A percentile compares a stretch with the other conserved stretches of the same genome.
phyloP scores from a whole-genome alignment of 495 filamentous ascomycete genomes.

The Pseudomonodictys pantanalensis region DNA sequence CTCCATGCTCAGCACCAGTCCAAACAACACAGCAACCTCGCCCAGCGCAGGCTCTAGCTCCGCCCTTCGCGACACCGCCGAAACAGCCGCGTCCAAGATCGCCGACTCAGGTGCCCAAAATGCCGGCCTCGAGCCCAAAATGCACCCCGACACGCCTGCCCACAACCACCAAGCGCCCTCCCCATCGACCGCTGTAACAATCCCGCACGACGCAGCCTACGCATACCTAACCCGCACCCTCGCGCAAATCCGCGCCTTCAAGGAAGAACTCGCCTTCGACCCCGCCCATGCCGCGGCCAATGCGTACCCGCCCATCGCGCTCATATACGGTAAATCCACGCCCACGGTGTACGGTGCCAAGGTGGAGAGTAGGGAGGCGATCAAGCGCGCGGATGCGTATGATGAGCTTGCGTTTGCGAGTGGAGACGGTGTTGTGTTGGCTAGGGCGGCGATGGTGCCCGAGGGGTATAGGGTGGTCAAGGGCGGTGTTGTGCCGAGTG shows the following conservation, averaged over 20 bases:
- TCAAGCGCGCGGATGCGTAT: slow-evolving; percentile 74
- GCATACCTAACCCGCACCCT: slow-evolving; percentile 78
- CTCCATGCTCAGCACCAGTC: no score
- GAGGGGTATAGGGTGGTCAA: slow-evolving; percentile 68
- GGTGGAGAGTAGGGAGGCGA: slow-evolving; percentile 64
- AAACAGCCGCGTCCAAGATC: slow-evolving; percentile 27
- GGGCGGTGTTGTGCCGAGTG: slow-evolving; percentile 71
- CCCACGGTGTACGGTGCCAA: slow-evolving; percentile 80
- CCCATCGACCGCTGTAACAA: slow-evolving; percentile 44
- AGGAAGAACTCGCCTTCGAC: slow-evolving; percentile 62
- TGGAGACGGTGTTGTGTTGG: slow-evolving; percentile 88
- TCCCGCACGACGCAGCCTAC: slow-evolving; percentile 55
- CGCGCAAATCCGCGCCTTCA: slow-evolving; percentile 66
- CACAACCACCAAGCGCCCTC: slow-evolving; percentile 35
- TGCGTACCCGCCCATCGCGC: slow-evolving; percentile 72
- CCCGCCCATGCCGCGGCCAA: slow-evolving; percentile 60
- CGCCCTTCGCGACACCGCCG: slow-evolving; percentile 25
- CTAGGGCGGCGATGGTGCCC: slow-evolving; percentile 81
- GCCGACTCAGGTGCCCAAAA: slow-evolving; percentile 1
- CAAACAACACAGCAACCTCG: slow-evolving; percentile 4
- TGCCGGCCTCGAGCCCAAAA: slow-evolving; percentile 22
- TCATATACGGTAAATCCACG: slow-evolving; percentile 85
- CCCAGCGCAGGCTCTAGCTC: neutral
- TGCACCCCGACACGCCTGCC: slow-evolving; percentile 38
- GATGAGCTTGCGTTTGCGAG: slow-evolving; percentile 83